Base-by-base conservation (phyloP, 2,329 filamentous ascomycete genomes). In the Stagonosporopsis cucurbitacearum region DNA sequence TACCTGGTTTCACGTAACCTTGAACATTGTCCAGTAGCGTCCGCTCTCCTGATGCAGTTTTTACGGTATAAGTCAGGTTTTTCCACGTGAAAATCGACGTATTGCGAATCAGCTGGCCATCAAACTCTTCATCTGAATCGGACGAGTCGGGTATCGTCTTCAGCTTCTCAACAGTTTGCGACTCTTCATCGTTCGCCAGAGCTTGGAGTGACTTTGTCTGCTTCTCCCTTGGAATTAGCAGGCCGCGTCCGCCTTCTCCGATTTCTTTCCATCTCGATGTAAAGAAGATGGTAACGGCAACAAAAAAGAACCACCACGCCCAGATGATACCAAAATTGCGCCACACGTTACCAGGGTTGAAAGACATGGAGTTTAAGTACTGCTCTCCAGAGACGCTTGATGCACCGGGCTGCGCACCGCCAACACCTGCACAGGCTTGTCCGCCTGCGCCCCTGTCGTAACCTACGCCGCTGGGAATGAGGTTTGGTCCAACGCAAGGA, bases 41-140 rank as follows among this genome's bases (percentile, higher is more conserved):
- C 77, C 74, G 6, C 71, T 76, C 7, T 70, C 70, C 41, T 75
- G 20, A 25, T 1, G 62, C 58, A 2, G 59, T 78, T 28, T 78
- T 80, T 59, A 84, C 95, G 73, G 86, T 79, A 54, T 84, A 84
- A 13, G 73, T 75, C 5, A 86, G 78, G 58, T 84, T 75, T 33
- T 76, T 71, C 83, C 83, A 86, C 1, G 89, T 93, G 50, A 96
- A 90, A 17, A 48, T 32, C 11, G 23, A 30, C 13, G 35, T 48
- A 17, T 90, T 89, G 22, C 81, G 82, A 19, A 87, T 73, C 1
- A 89, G 77, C 35, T 80, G 71, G 6, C 71, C 11, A 70, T 46
- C 78, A 72, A 15, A 50, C 28, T 43, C 36, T 0, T 40, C 44
- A 5, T 42, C 23, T 17, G 54, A 49, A 12, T 30, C 28, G 2